These are phyloP conservation scores for Epichloe typhina DNA, from an alignment of 2,329 filamentous ascomycete species.

Conservation along the genomic window DNA sequence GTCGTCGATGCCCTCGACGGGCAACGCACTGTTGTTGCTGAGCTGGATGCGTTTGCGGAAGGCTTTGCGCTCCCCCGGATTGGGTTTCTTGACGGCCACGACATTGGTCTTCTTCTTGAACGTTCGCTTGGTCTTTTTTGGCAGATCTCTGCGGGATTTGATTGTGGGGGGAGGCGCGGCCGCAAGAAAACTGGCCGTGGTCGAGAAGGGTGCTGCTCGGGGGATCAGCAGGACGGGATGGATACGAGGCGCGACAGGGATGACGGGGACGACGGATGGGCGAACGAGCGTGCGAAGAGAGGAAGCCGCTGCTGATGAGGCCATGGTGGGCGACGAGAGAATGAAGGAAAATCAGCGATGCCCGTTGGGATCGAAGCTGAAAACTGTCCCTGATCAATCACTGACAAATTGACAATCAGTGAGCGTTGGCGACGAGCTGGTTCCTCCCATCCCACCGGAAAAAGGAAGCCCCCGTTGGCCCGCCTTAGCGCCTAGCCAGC, in stretches of 20 bases:
- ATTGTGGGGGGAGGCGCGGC: slow-evolving; percentile 16
- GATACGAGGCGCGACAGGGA: slow-evolving; percentile 20
- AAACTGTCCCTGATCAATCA: no score
- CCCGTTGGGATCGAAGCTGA: no score
- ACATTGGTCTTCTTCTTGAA: slow-evolving; percentile 39
- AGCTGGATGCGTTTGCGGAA: slow-evolving; percentile 80
- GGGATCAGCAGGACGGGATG: slow-evolving; percentile 15
- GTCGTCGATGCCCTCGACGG: slow-evolving; percentile 54
- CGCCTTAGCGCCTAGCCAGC: no score
- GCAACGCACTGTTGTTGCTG: slow-evolving; percentile 84
- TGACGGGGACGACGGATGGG: slow-evolving; percentile 16
- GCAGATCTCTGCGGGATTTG: slow-evolving; percentile 24
- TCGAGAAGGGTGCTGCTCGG: slow-evolving; percentile 29
- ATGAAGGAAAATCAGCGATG: not conserved
- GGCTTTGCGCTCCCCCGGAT: slow-evolving; percentile 77
- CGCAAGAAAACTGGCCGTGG: slow-evolving; percentile 15
- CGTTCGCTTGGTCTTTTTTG: slow-evolving; percentile 28
- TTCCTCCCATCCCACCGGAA: no score
- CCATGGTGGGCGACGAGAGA: not conserved
- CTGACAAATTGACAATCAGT: no score
- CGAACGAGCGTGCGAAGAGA: slow-evolving; percentile 30
- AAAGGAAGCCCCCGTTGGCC: no score
- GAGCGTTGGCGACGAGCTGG: no score
- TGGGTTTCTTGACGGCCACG: slow-evolving; percentile 41
- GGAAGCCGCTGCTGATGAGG: slow-evolving; percentile 7